Base-by-base conservation (phyloP, 2,329 filamentous ascomycete genomes). In the Aquanectria penicillioides region DNA sequence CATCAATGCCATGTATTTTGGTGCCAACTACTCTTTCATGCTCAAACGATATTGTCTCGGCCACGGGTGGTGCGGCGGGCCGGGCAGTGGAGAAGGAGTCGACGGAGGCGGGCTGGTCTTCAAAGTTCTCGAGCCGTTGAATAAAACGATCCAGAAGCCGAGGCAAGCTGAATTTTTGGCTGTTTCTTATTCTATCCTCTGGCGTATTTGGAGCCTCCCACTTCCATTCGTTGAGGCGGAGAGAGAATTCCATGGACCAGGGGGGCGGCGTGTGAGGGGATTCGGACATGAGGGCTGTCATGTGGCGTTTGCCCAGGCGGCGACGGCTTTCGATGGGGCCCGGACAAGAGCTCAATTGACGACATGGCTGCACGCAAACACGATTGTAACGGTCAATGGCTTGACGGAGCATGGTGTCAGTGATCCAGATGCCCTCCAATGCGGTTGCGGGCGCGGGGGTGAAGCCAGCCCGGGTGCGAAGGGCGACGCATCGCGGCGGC, bases 251-350 rank as follows among this genome's bases (percentile, higher is more conserved):
- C 40, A 84, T 75, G 0, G 78, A 76, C 84, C 83, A 86, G 6
- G 75, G 69, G 2, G 79, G 76, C 13, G 77, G 71, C 15, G 73
- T 74, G 7, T 74, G 65, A 4, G 69, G 67, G 18, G 78, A 70
- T 8, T 75, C 69, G 22, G 80, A 77, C 52, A 81, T 74, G 57
- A 84, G 71, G 48, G 79, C 83, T 17, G 80, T 83, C 78, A 87
- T 84, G 48, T 79, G 80, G 53, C 85, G 80, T 69, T 79, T 85
- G 29, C 83, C 83, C 17, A 81, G 66, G 6, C 84, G 79, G 25
- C 81, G 82, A 25, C 82, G 80, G 67, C 78, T 81, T 72, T 87
- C 85, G 61, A 87, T 75, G 1, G 84, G 84, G 0, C 84, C 85
- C 0, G 82, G 81, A 6, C 80, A 75, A 22, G 80, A 82, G 66